These are phyloP conservation scores for Trichoderma orchidacearum DNA, from an alignment of 495 filamentous ascomycete species.

Conservation along the genomic window DNA sequence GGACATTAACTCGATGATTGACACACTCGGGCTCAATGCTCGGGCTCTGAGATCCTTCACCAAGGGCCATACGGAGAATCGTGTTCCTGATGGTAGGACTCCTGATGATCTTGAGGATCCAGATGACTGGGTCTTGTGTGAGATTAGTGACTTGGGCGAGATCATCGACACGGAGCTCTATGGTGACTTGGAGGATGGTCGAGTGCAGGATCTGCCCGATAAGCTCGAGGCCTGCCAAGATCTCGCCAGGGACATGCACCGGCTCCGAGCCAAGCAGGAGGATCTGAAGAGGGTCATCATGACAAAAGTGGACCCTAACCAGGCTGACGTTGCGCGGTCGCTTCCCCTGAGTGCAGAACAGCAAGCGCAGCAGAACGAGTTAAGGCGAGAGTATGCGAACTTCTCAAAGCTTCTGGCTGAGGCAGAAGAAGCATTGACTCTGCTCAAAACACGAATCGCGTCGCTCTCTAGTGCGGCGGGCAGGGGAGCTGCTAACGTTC, in stretches of 20 bases:
- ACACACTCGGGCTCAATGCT: conserved; percentile 79
- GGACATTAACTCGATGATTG: conserved; percentile 94
- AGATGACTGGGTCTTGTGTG: conserved; percentile 55
- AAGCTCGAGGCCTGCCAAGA: conserved; percentile 48
- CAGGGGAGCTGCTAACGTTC: conserved; percentile 31
- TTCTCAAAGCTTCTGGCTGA: conserved; percentile 63
- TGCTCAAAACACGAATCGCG: conserved; percentile 70
- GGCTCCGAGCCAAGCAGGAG: conserved; percentile 52
- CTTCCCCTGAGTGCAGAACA: conserved; percentile 76
- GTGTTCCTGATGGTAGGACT: conserved; percentile 31
- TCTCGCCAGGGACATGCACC: conserved; percentile 49
- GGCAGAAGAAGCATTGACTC: conserved; percentile 64
- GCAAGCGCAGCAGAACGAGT: conserved; percentile 63
- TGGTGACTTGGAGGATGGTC: conserved; percentile 46
- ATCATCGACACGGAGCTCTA: conserved; percentile 42
- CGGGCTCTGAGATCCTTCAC: conserved; percentile 62
- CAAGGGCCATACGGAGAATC: conserved; percentile 41
- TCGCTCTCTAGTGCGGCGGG: conserved; percentile 31
- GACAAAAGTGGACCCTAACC: conserved; percentile 47
- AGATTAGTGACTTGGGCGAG: conserved; percentile 48
- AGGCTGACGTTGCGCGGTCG: conserved; percentile 39
- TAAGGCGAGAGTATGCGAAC: conserved; percentile 53
- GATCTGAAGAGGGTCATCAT: conserved; percentile 61
- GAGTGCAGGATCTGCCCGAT: conserved; percentile 46
- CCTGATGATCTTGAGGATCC: conserved; percentile 46